These are phyloP conservation scores for Chlorella sp. DNA, from an alignment of 139 green algal genomes.

Conservation along the genomic window DNA sequence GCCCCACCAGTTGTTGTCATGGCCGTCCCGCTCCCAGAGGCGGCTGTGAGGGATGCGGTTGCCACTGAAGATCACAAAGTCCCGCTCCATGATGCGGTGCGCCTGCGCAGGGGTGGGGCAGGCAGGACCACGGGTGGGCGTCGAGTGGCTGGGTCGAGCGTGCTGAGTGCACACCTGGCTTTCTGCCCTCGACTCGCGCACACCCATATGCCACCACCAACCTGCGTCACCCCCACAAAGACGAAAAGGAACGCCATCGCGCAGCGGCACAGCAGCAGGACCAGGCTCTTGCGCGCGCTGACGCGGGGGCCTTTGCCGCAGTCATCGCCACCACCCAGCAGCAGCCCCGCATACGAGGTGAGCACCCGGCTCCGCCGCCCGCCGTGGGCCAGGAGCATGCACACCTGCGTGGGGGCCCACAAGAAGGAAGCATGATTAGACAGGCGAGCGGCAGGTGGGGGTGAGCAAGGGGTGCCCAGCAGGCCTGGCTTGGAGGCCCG, in stretches of 20 bases:
- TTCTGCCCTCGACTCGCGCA: not conserved
- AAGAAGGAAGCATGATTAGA: too few species aligned
- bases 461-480: not conserved
- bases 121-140: not conserved
- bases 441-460: too few species aligned
- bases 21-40: conserved; percentile 34
- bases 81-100: conserved; percentile 32
- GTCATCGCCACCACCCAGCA: conserved; percentile 27
- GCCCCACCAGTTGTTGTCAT: conserved; percentile 65
- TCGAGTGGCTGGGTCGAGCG: not conserved
- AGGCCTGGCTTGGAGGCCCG: too few species aligned
- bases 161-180: not conserved
- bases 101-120: conserved; percentile 20
- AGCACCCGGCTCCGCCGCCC: conserved; percentile 19
- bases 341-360: conserved; percentile 36
- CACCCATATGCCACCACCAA: not conserved
- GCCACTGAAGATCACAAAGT: conserved; percentile 31
- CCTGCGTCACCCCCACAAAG: conserved; percentile 43
- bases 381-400: too few species aligned
- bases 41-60: conserved; percentile 15
- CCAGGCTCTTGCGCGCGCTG: conserved; percentile 35
- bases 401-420: too few species aligned
- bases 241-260: conserved; percentile 48
- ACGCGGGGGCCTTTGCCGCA: conserved; percentile 8
- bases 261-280: conserved; percentile 49